phyloP scores from a whole-genome alignment of 1,139 yeast species.

The Scheffersomyces segobiensis region DNA sequence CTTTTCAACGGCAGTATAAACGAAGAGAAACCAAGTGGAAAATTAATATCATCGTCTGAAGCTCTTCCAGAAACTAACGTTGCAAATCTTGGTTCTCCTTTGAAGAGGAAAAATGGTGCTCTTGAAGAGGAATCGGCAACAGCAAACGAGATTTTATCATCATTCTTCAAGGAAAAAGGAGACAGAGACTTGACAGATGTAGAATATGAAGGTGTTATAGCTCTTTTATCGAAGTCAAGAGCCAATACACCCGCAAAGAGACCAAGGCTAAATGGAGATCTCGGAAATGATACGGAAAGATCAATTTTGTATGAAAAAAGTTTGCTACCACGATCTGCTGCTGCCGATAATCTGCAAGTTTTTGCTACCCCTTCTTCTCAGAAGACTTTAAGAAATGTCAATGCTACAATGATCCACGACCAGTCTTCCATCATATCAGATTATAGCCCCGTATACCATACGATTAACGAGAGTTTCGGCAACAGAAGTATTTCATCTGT shows the following conservation, averaged over 20 bases:
- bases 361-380: conserved; percentile 23
- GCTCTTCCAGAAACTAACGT: neutral
- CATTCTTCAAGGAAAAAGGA: conserved; percentile 77
- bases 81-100: neutral
- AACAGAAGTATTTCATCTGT: conserved; percentile 34
- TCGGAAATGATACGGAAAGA: neutral
- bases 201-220: conserved; percentile 82
- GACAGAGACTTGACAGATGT: conserved; percentile 68
- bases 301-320: neutral
- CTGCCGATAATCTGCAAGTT: conserved; percentile 3
- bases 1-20: conserved; percentile 17
- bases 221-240: conserved; percentile 41
- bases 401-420: conserved; percentile 1
- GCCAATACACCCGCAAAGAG: conserved; percentile 11
- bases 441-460: conserved; percentile 40
- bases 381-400: conserved; percentile 18
- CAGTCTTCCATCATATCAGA: conserved; percentile 29
- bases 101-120: neutral
- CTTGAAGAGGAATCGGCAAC: conserved; percentile 6
- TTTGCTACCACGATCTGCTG: neutral
- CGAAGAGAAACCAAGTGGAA: neutral
- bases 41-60: neutral
- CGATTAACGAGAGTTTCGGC: conserved; percentile 27
- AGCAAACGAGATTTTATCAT: conserved; percentile 63
- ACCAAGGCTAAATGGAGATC: neutral